These are phyloP conservation scores for Clarireedia sp. DNA, from an alignment of 2,329 filamentous ascomycete species.

Conservation along the genomic window DNA sequence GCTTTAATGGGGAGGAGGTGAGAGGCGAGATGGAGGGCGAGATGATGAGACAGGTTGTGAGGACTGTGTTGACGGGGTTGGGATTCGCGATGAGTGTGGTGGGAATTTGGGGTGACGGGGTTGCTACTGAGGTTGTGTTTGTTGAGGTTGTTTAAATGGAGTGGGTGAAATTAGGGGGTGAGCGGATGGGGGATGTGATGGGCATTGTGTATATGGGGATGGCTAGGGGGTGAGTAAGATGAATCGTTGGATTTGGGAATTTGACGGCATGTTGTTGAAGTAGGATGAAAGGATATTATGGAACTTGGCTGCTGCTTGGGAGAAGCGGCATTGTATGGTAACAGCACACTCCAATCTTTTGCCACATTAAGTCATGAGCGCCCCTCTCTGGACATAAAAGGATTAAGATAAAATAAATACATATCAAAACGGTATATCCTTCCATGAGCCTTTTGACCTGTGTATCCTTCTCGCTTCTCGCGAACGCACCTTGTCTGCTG, in stretches of 20 bases:
- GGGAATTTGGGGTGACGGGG: constrained; percentile 59
- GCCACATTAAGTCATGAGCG: background rate
- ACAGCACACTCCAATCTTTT: background rate
- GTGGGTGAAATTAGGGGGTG: background rate
- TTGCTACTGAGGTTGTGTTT: constrained; percentile 25
- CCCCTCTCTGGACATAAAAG: background rate
- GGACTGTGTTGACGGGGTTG: constrained; percentile 45
- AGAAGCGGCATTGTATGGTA: background rate
- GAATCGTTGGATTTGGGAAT: background rate
- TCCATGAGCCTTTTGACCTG: too few species aligned
- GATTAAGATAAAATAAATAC: background rate
- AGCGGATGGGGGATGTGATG: background rate
- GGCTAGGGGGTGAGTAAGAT: background rate
- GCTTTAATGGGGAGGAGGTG: constrained; percentile 55
- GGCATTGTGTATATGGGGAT: too few species aligned
- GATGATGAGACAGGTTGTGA: constrained; percentile 44
- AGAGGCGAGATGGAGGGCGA: constrained; percentile 48
- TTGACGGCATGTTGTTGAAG: background rate
- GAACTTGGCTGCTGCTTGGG: background rate
- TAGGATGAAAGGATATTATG: background rate
- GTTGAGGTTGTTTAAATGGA: constrained; percentile 7
- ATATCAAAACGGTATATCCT: background rate
- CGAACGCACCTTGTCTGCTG: too few species aligned
- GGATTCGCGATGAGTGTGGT: constrained; percentile 55
- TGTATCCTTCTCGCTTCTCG: too few species aligned